Evolutionary conservation across 495 filamentous ascomycete species (phyloP), one percentile per base, ranked within the genome.

Genomic region (Achaetomiella virescens): DNA sequence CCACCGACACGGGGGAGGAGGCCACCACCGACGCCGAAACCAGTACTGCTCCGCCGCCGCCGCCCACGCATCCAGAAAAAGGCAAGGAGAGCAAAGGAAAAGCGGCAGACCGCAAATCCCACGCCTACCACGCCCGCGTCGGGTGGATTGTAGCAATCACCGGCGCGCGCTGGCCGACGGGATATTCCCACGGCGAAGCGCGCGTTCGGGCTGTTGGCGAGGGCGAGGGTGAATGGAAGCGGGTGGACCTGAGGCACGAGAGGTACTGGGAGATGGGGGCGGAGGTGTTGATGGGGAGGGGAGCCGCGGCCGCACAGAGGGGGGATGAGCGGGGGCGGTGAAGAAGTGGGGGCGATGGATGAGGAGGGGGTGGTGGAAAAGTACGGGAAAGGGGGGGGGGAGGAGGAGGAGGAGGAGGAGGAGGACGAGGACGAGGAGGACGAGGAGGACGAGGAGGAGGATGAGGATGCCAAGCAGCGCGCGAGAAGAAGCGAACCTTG

Each of bases 211-310:
- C 46, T 76, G 35, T 48, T 78, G 14, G 40, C 58, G n/a, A 59
- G 65, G 37, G 65, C 68, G 10, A 24, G 41, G 12, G 61, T 70
- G 5, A 46, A 62, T 43, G 67, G 67, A 0, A 48, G 31, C 53
- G 47, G 14, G 63, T 78, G 12, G 74, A 78, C 22, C 37, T 77
- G 52, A 61, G 74, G 18, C 54, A 47, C 1, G 60, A 69, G 17
- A 47, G 72, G 46, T 60, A 65, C 21, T 78, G 75, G 75, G 66
- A 69, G 18, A 18, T 75, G 17, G 75, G 75, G 0, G 66, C 69
- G 0, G 74, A 77, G 65, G 66, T 77, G 18, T 59, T 78, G 7
- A 62, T 71, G 62, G 57, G 72, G 12, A 68, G 70, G 25, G 69
- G 69, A n/a, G 71, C 73, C 52, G 29, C 6, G 11, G 35, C 27